Percentiles rank a stretch among this genome's conserved stretches.
phyloP scores from a whole-genome alignment of 148 eudicot species.

The Fagopyrum esculentum region DNA sequence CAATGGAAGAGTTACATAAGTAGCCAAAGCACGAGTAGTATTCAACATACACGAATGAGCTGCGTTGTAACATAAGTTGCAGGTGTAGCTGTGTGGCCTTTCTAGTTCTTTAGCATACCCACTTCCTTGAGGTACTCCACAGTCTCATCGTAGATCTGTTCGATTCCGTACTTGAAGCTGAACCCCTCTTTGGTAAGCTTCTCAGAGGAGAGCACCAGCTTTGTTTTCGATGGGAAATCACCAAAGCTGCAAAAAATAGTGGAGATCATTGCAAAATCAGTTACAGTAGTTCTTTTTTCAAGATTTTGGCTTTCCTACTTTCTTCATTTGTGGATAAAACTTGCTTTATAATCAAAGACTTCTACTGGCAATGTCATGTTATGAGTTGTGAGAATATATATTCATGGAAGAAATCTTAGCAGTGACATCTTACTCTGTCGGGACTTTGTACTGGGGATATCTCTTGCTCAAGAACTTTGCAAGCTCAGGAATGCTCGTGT shows the following conservation, averaged over 20 bases:
- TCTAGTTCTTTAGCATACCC: conserved; percentile 40
- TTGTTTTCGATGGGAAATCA: conserved; percentile 43
- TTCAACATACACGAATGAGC: not conserved
- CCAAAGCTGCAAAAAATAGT: conserved; percentile 31
- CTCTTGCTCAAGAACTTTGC: conserved; percentile 41
- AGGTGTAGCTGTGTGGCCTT: not conserved
- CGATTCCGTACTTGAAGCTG: conserved; percentile 53
- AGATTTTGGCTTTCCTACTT: too few relatives aligned
- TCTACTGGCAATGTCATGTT: too few relatives aligned
- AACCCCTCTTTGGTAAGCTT: conserved; percentile 66
- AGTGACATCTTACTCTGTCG: conserved; percentile 40
- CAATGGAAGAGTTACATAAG: not conserved
- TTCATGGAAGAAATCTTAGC: not conserved
- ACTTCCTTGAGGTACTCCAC: conserved; percentile 39
- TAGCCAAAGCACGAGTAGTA: not conserved
- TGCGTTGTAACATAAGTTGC: not conserved
- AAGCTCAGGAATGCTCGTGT: conserved; percentile 55
- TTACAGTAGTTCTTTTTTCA: not conserved
- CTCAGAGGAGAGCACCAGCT: conserved; percentile 54
- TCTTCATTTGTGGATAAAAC: too few relatives aligned
- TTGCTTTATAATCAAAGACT: too few relatives aligned
- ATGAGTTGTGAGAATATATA: not conserved
- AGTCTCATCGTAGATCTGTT: conserved; percentile 47
- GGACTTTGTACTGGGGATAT: conserved; percentile 48
- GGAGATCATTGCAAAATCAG: not conserved